A percentile compares a stretch with the other conserved stretches of the same genome.
These are phyloP conservation scores for Periconia macrospinosa DNA, from an alignment of 2,329 filamentous ascomycete genomes.

Conservation along the genomic window DNA sequence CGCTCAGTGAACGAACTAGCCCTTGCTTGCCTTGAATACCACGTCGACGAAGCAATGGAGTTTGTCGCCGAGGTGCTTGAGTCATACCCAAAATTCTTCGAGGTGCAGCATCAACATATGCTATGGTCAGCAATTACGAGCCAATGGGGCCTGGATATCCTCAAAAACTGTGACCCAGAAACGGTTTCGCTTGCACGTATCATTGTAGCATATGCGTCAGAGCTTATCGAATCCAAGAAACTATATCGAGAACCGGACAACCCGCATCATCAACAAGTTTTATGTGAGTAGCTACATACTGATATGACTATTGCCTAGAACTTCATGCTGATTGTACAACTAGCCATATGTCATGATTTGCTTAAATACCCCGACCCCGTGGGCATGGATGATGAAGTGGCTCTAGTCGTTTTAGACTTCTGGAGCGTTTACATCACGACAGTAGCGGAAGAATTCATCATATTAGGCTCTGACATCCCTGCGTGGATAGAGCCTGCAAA, in stretches of 20 bases:
- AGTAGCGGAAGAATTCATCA: conserved; percentile 57
- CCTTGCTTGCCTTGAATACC: conserved; percentile 62
- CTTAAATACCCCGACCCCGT: conserved; percentile 67
- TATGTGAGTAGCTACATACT: conserved; percentile 27
- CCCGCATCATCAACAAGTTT: conserved; percentile 36
- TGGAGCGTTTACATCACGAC: conserved; percentile 78
- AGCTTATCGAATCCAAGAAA: conserved; percentile 33
- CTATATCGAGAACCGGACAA: conserved; percentile 53
- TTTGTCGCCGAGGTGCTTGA: conserved; percentile 39
- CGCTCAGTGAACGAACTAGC: conserved; percentile 62
- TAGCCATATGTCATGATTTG: conserved; percentile 62
- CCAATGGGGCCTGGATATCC: conserved; percentile 39
- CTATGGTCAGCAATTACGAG: conserved; percentile 38
- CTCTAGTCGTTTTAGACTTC: conserved; percentile 75
- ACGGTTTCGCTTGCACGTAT: conserved; percentile 39
- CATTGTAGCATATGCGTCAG: conserved; percentile 40
- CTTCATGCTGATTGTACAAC: conserved; percentile 8
- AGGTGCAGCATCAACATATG: conserved; percentile 33
- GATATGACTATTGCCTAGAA: neutral
- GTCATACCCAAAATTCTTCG: conserved; percentile 39
- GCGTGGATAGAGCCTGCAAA: conserved; percentile 63
- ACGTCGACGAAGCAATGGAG: conserved; percentile 51
- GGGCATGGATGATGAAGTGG: conserved; percentile 73
- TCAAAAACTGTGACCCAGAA: conserved; percentile 38
- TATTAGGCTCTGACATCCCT: conserved; percentile 35